Base-by-base conservation (phyloP, 306 rosid species). In the Cicer pinnatifidum region DNA sequence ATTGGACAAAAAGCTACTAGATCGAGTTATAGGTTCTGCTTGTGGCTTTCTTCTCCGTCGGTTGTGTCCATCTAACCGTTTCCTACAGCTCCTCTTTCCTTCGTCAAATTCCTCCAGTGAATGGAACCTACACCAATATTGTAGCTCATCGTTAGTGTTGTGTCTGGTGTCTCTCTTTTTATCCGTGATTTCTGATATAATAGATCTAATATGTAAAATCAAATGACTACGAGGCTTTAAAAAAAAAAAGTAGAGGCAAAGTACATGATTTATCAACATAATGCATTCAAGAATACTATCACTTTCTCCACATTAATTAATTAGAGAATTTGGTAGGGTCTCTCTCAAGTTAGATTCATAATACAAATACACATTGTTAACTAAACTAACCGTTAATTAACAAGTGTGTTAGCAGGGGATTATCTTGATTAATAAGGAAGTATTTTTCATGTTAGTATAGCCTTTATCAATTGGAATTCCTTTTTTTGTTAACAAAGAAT, bases 61-160 rank as follows among this genome's bases (percentile, higher is more conserved):
- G 84, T 94, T 94, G 86, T 94, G 97, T 11, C 98, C 98, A 64
- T 94, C 98, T 13, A 94, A 85, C 4, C 98, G 92, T 69, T 94
- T 94, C 59, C 98, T 85, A 80, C 98, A 94, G 85, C 98, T 94
- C 83, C 95, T 88, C 80, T 94, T 94, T 46, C 95, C 98, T 76
- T 89, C 96, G 58, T 94, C 98, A 80, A 94, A 94, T 85, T 94
- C 97, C 79, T 89, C 98, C 61, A 89, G 80, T 13, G 97, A 79
- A 86, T 94, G 98, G 85, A 94, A 94, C 89, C 98, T 94, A 53
- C 80, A 23, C 28, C 28, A 23, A 23, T 1, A 23, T 23, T 23
- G 28, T 23, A 23, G 28, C 28, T 23, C 3, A 28, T 3, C 3
- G 33, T 28, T 0, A 28, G 33, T 28, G 4, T 23, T 23, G 33